A percentile compares a stretch with the other conserved stretches of the same genome.
Conservation (phyloP, 805 yeast genomes). For the Candida maesae region DNA sequence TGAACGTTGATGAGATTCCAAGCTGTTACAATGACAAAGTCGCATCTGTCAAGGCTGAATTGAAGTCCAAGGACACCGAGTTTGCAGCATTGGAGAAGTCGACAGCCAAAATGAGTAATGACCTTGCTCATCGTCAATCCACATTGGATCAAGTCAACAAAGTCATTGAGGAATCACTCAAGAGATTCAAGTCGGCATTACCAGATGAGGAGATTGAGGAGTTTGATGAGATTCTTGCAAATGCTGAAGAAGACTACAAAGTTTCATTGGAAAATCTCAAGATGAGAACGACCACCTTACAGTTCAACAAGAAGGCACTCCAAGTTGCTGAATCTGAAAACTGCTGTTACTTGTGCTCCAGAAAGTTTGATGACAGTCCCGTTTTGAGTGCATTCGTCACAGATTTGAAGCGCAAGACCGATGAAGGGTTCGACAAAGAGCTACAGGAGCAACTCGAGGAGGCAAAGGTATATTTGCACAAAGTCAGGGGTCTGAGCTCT, state of each 20-base stretch:
- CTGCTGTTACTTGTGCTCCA: constrained; percentile 68
- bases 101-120: constrained; percentile 15
- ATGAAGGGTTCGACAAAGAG: constrained; percentile 31
- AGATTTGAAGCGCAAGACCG: constrained; percentile 30
- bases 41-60: background rate
- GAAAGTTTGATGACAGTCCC: constrained; percentile 49
- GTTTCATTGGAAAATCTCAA: constrained; percentile 62
- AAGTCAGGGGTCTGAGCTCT: constrained; percentile 27
- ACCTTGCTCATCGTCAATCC: constrained; percentile 15
- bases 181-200: constrained; percentile 20
- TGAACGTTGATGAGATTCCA: constrained; percentile 19
- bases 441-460: constrained; percentile 31
- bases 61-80: constrained; percentile 10
- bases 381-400: constrained; percentile 25
- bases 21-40: constrained; percentile 4
- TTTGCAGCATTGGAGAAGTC: constrained; percentile 1
- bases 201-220: constrained; percentile 40
- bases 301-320: constrained; percentile 68
- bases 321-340: constrained; percentile 53
- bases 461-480: constrained; percentile 30
- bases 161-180: constrained; percentile 9
- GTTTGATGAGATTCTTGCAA: constrained; percentile 47
- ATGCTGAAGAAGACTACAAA: constrained; percentile 59
- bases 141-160: constrained; percentile 7
- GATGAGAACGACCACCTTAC: constrained; percentile 62